Base-by-base conservation (phyloP, 2,329 filamentous ascomycete species). In the Massarina eburnea region DNA sequence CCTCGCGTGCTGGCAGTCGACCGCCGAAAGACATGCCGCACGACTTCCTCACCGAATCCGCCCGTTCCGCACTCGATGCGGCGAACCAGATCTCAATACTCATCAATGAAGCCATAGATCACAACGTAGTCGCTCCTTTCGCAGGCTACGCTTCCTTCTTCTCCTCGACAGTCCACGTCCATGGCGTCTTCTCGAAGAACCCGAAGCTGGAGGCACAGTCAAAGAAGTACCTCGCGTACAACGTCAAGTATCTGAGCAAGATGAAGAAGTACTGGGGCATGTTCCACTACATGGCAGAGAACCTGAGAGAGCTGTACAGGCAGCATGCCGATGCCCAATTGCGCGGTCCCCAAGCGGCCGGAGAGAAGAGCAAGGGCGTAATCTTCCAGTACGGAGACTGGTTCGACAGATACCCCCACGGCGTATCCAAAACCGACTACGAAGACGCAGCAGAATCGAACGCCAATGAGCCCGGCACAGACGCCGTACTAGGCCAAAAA, bases 211-310 rank as follows among this genome's bases (percentile, higher is more conserved):
- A 95, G 66, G 80, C 81, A 10, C 81, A 82, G 8, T 90, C 89
- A 8, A 96, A 95, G 72, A 83, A 85, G 54, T 91, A 96, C 61
- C 76, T 96, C 14, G 84, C 88, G 1, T 88, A 85, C 54, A 97
- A 96, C 55, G 87, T 97, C 59, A 89, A 87, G 62, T 97, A 94
- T 60, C 74, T 99, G 35, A 86, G 87, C 43, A 94, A 89, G 71
- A 95, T 97, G 89, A 96, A 96, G 76, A 89, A 89, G 49, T 91
- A 94, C 62, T 99, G 94, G 94, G 94, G 92, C 49, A 95, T 96
- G 87, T 96, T 97, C 65, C 89, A 96, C 66, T 96, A 91, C 73
- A 91, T 97, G 81, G 86, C 90, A 1, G 91, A 97, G 66, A 94
- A 92, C 61, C 79, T 96, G 27, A 91, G 94, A 48, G 88, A 92